Base-by-base conservation (phyloP, 495 filamentous ascomycete genomes). In the Platismatia glauca region DNA sequence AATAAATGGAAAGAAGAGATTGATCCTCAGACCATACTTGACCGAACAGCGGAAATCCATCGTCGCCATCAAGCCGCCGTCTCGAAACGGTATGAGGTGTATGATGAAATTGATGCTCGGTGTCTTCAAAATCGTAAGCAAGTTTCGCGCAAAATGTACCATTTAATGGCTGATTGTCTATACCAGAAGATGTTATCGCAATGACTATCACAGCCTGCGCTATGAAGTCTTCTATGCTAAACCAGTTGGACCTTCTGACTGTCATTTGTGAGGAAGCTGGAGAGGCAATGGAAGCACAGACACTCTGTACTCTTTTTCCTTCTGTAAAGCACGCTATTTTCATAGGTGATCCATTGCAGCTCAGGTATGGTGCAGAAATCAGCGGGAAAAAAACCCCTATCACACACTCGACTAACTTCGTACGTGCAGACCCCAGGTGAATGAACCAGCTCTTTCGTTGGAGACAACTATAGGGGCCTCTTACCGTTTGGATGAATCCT, bases 251-350 rank as follows among this genome's bases (percentile, higher is more conserved):
- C 58, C 46, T 70, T 22, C 63, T 72, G 18, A 75, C 79, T 18
- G 71, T 83, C 33, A 74, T 85, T 11, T 80, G 83, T 46, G 81
- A 85, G 69, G 82, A 85, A 64, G 82, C 82, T 4, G 81, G 79
- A 8, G 79, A 85, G 66, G 79, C 82, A 8, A 73, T 77, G 31
- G 83, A 85, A 62, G 75, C 77, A 31, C 78, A 84, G 66, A 80
- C 81, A 34, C 68, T 81, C 0, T 82, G 79, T 12, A 79, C 81
- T 6, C 64, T 85, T 4, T 79, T 82, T 39, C 79, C 79, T 4
- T 78, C 76, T 0, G 62, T 83, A 16, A 73, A 83, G 52, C 81
- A 83, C 61, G 72, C 81, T n/a, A 78, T 84, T 13, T 69, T 80
- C 24, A 78, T 85, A 55, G 81, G 82, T 24, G 81, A 84, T 66